Percentiles rank a stretch among this genome's conserved stretches.
Evolutionary conservation across 164 flowering plant genomes (phyloP).

Genomic region (Vitis vinifera): DNA sequence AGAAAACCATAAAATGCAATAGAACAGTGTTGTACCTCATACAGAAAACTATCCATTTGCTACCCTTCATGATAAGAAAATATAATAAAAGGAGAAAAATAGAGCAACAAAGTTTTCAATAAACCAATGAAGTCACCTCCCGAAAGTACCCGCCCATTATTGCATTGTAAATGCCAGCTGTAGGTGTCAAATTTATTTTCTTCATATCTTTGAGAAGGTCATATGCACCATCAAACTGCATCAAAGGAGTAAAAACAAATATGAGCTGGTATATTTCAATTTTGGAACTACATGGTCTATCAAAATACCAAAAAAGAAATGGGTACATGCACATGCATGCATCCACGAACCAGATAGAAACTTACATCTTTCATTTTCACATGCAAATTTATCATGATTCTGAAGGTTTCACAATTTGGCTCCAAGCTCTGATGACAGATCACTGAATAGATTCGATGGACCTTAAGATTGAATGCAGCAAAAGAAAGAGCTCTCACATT

Average conservation of each 20-base stretch:
- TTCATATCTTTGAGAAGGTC: slow-evolving; percentile 54
- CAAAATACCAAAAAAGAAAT: background rate
- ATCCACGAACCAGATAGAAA: slow-evolving; percentile 1
- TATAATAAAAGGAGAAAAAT: background rate
- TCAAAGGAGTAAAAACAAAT: background rate
- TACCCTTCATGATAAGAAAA: background rate
- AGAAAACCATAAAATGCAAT: no score
- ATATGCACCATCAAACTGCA: slow-evolving; percentile 84
- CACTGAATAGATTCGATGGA: slow-evolving; percentile 56
- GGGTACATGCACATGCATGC: background rate
- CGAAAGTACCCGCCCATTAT: slow-evolving; percentile 77
- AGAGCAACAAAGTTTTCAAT: background rate
- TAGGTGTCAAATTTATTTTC: slow-evolving; percentile 51
- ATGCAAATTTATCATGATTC: slow-evolving; percentile 56
- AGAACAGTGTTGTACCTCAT: no score
- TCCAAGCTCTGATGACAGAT: slow-evolving; percentile 45
- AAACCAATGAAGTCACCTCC: slow-evolving; percentile 44
- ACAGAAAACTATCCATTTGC: no score
- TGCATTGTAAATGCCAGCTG: slow-evolving; percentile 69
- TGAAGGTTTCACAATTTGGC: slow-evolving; percentile 63
- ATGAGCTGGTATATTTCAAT: background rate
- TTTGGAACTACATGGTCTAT: no score
- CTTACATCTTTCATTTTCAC: slow-evolving; percentile 91
- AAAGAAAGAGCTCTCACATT: no score
- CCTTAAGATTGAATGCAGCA: slow-evolving; percentile 36